A percentile compares a stretch with the other conserved stretches of the same genome.
These are phyloP conservation scores for Metschnikowia lochheadii DNA, from an alignment of 805 yeast species.

Conservation along the genomic window DNA sequence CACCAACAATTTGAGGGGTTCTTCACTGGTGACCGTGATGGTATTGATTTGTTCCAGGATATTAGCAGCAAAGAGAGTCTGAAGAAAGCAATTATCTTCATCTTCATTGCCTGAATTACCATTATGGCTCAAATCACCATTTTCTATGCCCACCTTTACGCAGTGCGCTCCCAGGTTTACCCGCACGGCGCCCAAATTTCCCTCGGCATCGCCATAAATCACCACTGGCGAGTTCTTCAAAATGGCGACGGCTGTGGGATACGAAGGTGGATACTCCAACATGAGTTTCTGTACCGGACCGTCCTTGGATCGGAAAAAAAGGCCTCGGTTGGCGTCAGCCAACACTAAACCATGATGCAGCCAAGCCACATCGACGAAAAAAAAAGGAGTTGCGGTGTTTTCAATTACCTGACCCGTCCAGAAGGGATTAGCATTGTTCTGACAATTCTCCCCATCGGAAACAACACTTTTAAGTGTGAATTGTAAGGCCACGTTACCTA, in stretches of 20 bases:
- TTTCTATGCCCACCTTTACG: too few species aligned
- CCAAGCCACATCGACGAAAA: conserved; percentile 15
- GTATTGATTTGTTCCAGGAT: conserved; percentile 30
- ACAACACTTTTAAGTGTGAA: background rate
- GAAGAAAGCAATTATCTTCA: background rate
- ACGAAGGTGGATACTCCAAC: conserved; percentile 7
- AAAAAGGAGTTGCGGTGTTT: background rate
- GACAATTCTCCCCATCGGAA: background rate
- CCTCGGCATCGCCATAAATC: conserved; percentile 27
- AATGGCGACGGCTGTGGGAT: conserved; percentile 15
- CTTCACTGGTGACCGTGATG: conserved; percentile 11
- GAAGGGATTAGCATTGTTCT: background rate
- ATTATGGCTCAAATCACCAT: too few species aligned
- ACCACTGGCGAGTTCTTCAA: conserved; percentile 3
- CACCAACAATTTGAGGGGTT: conserved; percentile 8
- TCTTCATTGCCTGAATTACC: too few species aligned
- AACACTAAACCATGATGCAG: conserved; percentile 4
- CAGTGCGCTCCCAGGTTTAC: background rate
- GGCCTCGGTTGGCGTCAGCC: conserved; percentile 11
- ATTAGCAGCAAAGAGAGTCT: conserved; percentile 14
- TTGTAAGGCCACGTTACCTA: conserved; percentile 3
- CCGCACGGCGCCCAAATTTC: conserved; percentile 18
- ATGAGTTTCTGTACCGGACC: conserved; percentile 3
- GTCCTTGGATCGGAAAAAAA: background rate
- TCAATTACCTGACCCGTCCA: conserved; percentile 4